phyloP scores from a whole-genome alignment of 768 basidiomycete species.

The Suillus sp. region DNA sequence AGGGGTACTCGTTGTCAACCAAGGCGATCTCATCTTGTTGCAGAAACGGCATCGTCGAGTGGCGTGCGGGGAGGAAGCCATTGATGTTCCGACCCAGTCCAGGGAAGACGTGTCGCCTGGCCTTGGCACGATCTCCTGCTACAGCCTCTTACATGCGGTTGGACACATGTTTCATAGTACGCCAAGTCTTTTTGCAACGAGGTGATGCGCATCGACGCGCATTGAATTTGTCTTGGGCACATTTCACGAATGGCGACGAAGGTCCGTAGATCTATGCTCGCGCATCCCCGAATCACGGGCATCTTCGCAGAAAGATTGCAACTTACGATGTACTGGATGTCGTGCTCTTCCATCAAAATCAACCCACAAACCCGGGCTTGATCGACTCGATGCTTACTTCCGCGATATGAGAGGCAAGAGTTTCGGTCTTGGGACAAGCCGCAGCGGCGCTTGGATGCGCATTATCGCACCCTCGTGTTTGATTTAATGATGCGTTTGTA shows the following conservation, averaged over 20 bases:
- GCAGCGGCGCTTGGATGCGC: not conserved
- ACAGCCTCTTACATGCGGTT: not conserved
- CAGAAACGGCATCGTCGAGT: not conserved
- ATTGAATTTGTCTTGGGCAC: not conserved
- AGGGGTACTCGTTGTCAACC: not conserved
- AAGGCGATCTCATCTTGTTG: not conserved
- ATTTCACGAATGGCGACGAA: not conserved
- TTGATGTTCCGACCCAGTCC: not conserved
- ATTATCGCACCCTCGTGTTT: not conserved
- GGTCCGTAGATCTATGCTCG: not conserved
- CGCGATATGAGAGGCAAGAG: not conserved
- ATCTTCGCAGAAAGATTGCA: not conserved
- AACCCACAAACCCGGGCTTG: not conserved
- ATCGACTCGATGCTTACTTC: not conserved
- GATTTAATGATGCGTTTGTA: not conserved
- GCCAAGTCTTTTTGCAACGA: not conserved
- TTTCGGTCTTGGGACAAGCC: not conserved
- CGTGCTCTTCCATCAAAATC: not conserved
- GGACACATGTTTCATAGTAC: not conserved
- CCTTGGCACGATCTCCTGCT: not conserved
- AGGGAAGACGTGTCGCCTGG: not conserved
- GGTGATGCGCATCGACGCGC: not conserved
- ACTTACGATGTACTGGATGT: not conserved
- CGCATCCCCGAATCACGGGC: not conserved
- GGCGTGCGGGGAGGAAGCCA: not conserved